These are phyloP conservation scores for Tolypocladium ovalisporum DNA, from an alignment of 2,329 filamentous ascomycete genomes.

Conservation along the genomic window DNA sequence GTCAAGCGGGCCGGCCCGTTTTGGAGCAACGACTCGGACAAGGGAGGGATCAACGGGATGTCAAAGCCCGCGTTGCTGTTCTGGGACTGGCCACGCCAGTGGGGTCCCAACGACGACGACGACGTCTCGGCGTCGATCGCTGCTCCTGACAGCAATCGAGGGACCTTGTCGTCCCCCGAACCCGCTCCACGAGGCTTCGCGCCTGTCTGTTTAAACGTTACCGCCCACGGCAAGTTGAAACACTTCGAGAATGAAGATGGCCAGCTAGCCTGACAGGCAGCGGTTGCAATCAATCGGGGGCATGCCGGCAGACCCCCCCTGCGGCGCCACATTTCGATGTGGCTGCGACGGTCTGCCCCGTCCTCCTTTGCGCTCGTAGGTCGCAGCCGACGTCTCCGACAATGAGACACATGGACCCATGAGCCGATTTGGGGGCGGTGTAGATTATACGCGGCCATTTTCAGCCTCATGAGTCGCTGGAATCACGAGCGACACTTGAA, in stretches of 20 bases:
- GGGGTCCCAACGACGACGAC: not conserved
- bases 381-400: not conserved
- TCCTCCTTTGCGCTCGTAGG: not conserved
- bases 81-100: not conserved
- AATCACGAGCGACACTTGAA: not conserved
- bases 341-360: not conserved
- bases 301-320: not conserved
- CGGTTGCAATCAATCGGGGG: not conserved
- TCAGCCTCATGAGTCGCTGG: not conserved
- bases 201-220: too few species aligned
- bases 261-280: not conserved
- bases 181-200: not conserved
- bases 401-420: not conserved
- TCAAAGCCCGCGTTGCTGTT: not conserved
- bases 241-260: not conserved
- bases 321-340: not conserved
- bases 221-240: not conserved
- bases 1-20: slow-evolving; percentile 1
- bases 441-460: not conserved
- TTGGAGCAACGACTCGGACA: not conserved
- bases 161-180: not conserved
- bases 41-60: not conserved
- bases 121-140: not conserved
- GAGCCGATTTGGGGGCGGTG: not conserved
- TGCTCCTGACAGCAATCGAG: not conserved